Evolutionary conservation across 495 filamentous ascomycete genomes (phyloP), one percentile per base, ranked within the genome.

Genomic region (Margaritispora aquatica): DNA sequence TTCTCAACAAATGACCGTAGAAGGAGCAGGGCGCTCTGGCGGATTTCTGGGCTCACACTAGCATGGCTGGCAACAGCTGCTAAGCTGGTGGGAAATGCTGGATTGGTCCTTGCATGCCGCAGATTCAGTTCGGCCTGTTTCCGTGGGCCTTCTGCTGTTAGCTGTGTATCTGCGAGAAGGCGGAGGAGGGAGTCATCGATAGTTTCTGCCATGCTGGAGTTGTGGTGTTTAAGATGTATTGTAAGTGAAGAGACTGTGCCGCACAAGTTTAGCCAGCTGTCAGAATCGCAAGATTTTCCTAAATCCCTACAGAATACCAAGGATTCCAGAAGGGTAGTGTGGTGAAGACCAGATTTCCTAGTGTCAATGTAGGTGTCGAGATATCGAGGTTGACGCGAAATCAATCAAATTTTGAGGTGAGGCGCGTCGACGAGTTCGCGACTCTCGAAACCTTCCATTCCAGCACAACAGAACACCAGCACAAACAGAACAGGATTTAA

Each of bases 71-170:
- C 92, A 64, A 97, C 89, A 55, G 89, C 84, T 58, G 85, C 78
- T 26, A 97, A 83, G 31, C 85, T 84, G 46, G 87, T 72, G 21
- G 94, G 88, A 66, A 92, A 96, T 26, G 84, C 85, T 67, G 75
- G 71, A 63, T 74, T 88, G 26, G 71, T 69, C 59, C 85, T 80
- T 31, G 88, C 82, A 49, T 81, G 81, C 66, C 80, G 75, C 51
- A 96, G 80, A 47, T 89, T 86, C 63, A 82, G 75, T 72, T 96
- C 92, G 59, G 92, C 92, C 60, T 89, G 79, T 68, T 85, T 88
- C 69, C 92, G 83, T 19, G 86, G 82, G 49, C 77, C 82, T 64
- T 88, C 83, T 23, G 79, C 76, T 55, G 85, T 61, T 55, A 83
- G 82, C 70, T 95, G 90, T 17, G 92, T 94, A 71, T 87, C 85